Evolutionary conservation across 2,329 filamentous ascomycete genomes (phyloP).

Genomic region (Thelonectria olida): DNA sequence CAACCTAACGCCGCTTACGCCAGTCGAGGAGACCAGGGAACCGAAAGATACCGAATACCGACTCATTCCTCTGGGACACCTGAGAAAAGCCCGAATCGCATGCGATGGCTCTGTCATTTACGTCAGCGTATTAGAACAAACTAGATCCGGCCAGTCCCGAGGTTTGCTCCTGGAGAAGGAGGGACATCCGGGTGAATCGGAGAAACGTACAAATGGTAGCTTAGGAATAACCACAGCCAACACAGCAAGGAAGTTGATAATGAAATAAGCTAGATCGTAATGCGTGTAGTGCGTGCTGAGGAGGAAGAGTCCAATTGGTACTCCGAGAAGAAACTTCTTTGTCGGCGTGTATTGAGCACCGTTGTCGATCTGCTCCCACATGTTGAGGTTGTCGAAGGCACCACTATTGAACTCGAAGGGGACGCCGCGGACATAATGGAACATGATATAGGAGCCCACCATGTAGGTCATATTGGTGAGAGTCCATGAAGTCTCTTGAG

Average conservation of each 20-base stretch:
- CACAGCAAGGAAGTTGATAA: slow-evolving; percentile 94
- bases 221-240: slow-evolving; percentile 96
- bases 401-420: slow-evolving; percentile 99
- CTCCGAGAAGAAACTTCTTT: slow-evolving; percentile 96
- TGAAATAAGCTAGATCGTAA: slow-evolving; percentile 96
- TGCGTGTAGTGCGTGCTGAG: slow-evolving; percentile 99
- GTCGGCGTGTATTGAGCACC: slow-evolving; percentile 98
- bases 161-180: neutral
- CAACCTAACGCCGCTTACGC: slow-evolving; percentile 39
- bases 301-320: slow-evolving; percentile 93
- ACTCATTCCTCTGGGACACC: slow-evolving; percentile 69
- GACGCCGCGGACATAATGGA: slow-evolving; percentile 97
- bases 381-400: slow-evolving; percentile 98
- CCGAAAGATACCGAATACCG: slow-evolving; percentile 10
- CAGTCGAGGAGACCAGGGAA: slow-evolving; percentile 31
- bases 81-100: slow-evolving; percentile 80
- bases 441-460: slow-evolving; percentile 99
- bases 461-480: slow-evolving; percentile 99
- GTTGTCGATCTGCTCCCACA: slow-evolving; percentile 99
- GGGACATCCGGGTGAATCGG: neutral
- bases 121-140: slow-evolving; percentile 36
- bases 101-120: slow-evolving; percentile 72
- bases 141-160: neutral
- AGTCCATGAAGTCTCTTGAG: slow-evolving; percentile 98
- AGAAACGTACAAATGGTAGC: slow-evolving; percentile 82